Conservation (phyloP, 2,329 filamentous ascomycete species). For the Sporothrix variecibatus region DNA sequence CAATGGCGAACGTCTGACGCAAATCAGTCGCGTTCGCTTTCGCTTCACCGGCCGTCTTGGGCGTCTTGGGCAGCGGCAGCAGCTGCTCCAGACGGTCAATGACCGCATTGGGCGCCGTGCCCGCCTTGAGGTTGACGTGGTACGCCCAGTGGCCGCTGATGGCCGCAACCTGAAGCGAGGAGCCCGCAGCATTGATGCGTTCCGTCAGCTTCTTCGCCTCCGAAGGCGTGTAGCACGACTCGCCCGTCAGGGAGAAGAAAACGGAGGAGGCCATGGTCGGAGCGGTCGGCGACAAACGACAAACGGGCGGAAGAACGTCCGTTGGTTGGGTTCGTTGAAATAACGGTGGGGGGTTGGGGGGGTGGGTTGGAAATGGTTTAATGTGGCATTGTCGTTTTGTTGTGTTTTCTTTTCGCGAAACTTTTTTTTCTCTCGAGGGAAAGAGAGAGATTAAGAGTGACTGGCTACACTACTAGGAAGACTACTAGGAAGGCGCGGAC, state of each 20-base stretch:
- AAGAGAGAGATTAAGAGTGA: not conserved
- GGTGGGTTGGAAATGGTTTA: not conserved
- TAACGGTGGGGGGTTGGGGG: not conserved
- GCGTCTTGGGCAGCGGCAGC: constrained; percentile 44
- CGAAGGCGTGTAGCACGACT: constrained; percentile 51
- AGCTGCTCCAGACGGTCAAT: constrained; percentile 49
- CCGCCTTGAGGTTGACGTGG: constrained; percentile 62
- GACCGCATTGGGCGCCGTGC: constrained; percentile 45
- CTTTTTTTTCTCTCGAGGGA: constrained; percentile 11
- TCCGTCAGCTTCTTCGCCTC: constrained; percentile 49
- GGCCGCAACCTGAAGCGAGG: constrained; percentile 47
- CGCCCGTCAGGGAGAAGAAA: constrained; percentile 32
- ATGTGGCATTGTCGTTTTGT: constrained; percentile 20
- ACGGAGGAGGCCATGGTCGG: constrained; percentile 29
- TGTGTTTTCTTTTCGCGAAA: constrained; percentile 1
- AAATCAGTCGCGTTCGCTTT: too few species aligned
- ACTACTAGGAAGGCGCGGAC: not conserved
- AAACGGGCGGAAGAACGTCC: not conserved
- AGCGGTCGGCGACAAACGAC: not conserved
- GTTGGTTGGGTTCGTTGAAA: not conserved
- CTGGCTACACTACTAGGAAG: too few species aligned
- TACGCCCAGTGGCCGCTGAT: constrained; percentile 62
- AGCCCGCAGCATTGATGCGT: constrained; percentile 43
- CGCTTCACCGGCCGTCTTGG: constrained; percentile 36
- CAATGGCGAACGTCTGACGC: constrained; percentile 64